Conservation (phyloP, 1,139 yeast species). For the Saccharomyces uvarum region DNA sequence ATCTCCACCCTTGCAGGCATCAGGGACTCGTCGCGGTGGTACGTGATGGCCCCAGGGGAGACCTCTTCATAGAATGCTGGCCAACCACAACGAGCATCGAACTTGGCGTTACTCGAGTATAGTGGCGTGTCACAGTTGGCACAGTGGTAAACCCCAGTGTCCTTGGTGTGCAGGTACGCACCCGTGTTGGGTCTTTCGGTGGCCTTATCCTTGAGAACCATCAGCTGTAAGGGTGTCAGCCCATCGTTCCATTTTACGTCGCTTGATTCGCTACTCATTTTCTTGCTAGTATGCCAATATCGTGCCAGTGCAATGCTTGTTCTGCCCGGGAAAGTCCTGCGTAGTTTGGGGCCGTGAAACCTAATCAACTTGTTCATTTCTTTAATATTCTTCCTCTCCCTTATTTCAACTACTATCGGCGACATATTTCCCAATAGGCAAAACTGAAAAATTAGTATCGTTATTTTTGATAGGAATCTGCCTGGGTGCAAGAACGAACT, state of each 20-base stretch:
- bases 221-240: conserved; percentile 68
- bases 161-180: conserved; percentile 44
- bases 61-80: conserved; percentile 90
- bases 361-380: neutral
- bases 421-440: neutral
- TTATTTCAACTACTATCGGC: neutral
- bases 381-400: neutral
- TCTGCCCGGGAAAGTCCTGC: neutral
- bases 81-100: conserved; percentile 94
- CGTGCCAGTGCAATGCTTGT: neutral
- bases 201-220: conserved; percentile 67
- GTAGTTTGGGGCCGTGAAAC: neutral
- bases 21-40: conserved; percentile 49
- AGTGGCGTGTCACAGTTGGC: conserved; percentile 79
- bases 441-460: neutral
- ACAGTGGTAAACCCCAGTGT: conserved; percentile 64
- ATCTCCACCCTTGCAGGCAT: conserved; percentile 87
- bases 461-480: neutral
- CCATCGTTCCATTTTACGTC: conserved; percentile 63
- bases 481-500: neutral
- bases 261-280: conserved; percentile 4
- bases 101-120: conserved; percentile 72
- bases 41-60: conserved; percentile 59
- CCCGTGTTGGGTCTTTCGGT: conserved; percentile 85
- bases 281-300: neutral